Conservation (phyloP, 2,329 filamentous ascomycete species). For the Didymella pomorum region DNA sequence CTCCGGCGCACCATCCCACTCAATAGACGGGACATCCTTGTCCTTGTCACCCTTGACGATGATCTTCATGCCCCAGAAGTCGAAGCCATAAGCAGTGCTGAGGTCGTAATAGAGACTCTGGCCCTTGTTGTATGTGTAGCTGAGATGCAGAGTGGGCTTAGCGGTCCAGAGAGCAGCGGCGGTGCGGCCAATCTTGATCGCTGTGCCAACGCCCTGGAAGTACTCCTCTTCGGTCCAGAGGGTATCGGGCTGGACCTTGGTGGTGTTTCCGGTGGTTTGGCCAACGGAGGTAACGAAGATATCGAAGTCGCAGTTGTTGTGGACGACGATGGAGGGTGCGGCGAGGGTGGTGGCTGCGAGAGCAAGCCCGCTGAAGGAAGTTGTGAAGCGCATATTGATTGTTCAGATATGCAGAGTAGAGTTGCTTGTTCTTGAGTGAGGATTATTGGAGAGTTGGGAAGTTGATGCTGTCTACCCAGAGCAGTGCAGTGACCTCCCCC, state of each 20-base stretch:
- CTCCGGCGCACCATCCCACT: constrained; percentile 29
- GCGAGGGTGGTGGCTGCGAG: constrained; percentile 24
- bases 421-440: neutral
- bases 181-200: constrained; percentile 34
- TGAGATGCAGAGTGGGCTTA: constrained; percentile 32
- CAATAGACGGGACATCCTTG: constrained; percentile 14
- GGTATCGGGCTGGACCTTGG: constrained; percentile 11
- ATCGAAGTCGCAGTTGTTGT: constrained; percentile 38
- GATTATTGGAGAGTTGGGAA: neutral
- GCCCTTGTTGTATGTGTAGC: constrained; percentile 31
- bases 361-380: constrained; percentile 25
- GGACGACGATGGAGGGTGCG: constrained; percentile 27
- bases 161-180: constrained; percentile 24
- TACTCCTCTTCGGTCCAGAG: constrained; percentile 28
- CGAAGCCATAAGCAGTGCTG: constrained; percentile 29
- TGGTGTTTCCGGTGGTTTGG: constrained; percentile 9
- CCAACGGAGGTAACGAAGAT: constrained; percentile 36
- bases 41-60: constrained; percentile 20
- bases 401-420: neutral
- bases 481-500: neutral
- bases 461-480: neutral
- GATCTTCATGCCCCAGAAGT: constrained; percentile 31
- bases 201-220: constrained; percentile 27
- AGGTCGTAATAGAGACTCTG: constrained; percentile 37
- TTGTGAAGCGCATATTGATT: constrained; percentile 29